Evolutionary conservation across 768 basidiomycete species (phyloP), one percentile per base, ranked within the genome.

Genomic region (Jaapia argillacea): DNA sequence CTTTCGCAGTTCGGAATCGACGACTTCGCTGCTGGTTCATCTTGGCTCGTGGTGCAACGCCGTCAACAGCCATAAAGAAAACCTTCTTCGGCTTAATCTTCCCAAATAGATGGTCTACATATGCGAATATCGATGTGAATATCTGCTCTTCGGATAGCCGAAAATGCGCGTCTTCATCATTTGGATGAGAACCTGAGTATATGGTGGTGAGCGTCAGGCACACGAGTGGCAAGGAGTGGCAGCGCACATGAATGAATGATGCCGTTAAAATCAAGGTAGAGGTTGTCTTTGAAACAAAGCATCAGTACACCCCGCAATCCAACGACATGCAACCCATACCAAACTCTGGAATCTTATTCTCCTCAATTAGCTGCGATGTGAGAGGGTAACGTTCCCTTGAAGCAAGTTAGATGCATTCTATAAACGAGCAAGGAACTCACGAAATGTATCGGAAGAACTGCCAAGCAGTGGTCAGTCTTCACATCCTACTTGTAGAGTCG

Each of bases 281-380:
- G 66, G 57, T 92, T 92, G 63, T 90, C 86, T 88, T 53, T 45
- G 44, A 38, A 49, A 42, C 22, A 52, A 45, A 10, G 38, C 18
- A 25, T 46, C 24, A 46, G 41, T n/a, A n/a, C n/a, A n/a, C n/a
- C n/a, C n/a, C 36, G n/a, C 35, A 7, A 5, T 7, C 36, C 3
- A 16, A 35, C 12, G 42, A 22, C n/a, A 24, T 40, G 5, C 21
- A 2, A 26, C 37, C 2, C 74, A 48, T 48, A 85, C 90, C 94
- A 58, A 99, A 99, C 64, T 97, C 96, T 13, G 92, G 94, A 48
- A 99, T 98, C 71, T 92, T 91, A 68, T 97, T 96, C 70, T 96
- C 92, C 62, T 94, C 81, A 50, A 98, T 96, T 45, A 98, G 72
- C 61, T 98, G 96, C 14, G 94, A 98, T 13, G 93, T 99, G 52